Evolutionary conservation across 345 rosid species (phyloP), one percentile per base, ranked within the genome.

Genomic region (Combretum micranthum): DNA sequence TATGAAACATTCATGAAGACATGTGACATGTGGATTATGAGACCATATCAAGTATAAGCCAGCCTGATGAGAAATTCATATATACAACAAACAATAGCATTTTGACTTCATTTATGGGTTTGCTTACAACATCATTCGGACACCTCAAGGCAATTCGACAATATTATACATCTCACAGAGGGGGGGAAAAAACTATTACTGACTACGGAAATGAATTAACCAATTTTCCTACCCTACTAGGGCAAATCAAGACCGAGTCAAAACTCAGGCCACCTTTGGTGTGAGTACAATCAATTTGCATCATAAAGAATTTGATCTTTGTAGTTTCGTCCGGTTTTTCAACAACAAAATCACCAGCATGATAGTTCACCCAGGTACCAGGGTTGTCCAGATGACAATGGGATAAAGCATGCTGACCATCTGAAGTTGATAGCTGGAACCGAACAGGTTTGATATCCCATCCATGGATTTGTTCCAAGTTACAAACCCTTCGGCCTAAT

Each of bases 221-320:
- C 68, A 71, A 63, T 74, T 77, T 73, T 47, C 47, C 75, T 53
- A 55, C 17, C 42, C 63, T 75, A 69, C 69, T 68, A 3, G 98
- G 98, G 53, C 72, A 72, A 15, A 91, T 68, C 52, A 83, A 66
- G 53, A 86, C 85, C 53, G 78, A 67, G 64, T 91, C 98, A 44
- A 91, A 56, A 57, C 91, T 82, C 6, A 91, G 68, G n/a, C 98
- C 98, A 15, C 98, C 98, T 76, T 91, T 91, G 14, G 95, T 80
- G 74, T 88, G 98, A 43, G 98, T 91, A 64, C 98, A 91, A 66
- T 91, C 96, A 25, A 91, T 91, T 60, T 91, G 98, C 44, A 82
- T 85, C 79, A 82, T 69, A 0, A 91, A 87, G 72, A 87, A 87
- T 49, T 77, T 86, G 60, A 88, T 69, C 58, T 66, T 74, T 10